phyloP scores from a whole-genome alignment of 2,329 filamentous ascomycete species.

The Phialophora expanda region DNA sequence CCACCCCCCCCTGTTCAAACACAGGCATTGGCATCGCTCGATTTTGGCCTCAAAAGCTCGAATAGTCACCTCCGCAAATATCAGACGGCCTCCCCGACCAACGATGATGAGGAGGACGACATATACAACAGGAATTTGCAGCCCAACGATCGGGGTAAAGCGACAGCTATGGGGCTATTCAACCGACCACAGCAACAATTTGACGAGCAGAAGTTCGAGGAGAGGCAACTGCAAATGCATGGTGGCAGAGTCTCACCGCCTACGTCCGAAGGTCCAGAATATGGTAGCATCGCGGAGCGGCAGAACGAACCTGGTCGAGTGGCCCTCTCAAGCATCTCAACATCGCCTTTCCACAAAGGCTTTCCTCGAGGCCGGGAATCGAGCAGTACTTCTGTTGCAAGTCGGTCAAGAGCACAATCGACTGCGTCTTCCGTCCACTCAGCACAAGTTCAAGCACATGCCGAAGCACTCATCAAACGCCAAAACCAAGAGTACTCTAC shows the following conservation, averaged over 20 bases:
- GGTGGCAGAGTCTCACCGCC: constrained; percentile 70
- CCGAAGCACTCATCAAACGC: constrained; percentile 37
- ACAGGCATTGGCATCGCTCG: constrained; percentile 35
- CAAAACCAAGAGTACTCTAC: constrained; percentile 38
- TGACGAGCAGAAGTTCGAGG: constrained; percentile 82
- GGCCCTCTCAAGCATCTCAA: constrained; percentile 15
- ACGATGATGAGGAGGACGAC: constrained; percentile 65
- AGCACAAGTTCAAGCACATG: constrained; percentile 34
- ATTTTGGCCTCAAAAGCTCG: constrained; percentile 32
- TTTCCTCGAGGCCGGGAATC: constrained; percentile 11
- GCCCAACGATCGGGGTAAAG: constrained; percentile 78
- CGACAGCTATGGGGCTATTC: constrained; percentile 73
- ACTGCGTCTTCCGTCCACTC: constrained; percentile 30
- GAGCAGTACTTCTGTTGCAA: constrained; percentile 11
- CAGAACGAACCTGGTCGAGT: constrained; percentile 21
- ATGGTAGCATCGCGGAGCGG: constrained; percentile 38
- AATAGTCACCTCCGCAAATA: constrained; percentile 28
- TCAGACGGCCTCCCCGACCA: constrained; percentile 36
- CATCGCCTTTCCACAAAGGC: constrained; percentile 21
- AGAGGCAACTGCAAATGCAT: constrained; percentile 80
- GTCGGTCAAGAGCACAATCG: constrained; percentile 31
- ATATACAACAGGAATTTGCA: constrained; percentile 68
- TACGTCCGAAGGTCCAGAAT: constrained; percentile 1
- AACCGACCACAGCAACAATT: constrained; percentile 77
- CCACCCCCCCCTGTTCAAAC: constrained; percentile 50